Evolutionary conservation across 2,329 filamentous ascomycete genomes (phyloP), one percentile per base, ranked within the genome.

Genomic region (Sclerotinia glacialis): DNA sequence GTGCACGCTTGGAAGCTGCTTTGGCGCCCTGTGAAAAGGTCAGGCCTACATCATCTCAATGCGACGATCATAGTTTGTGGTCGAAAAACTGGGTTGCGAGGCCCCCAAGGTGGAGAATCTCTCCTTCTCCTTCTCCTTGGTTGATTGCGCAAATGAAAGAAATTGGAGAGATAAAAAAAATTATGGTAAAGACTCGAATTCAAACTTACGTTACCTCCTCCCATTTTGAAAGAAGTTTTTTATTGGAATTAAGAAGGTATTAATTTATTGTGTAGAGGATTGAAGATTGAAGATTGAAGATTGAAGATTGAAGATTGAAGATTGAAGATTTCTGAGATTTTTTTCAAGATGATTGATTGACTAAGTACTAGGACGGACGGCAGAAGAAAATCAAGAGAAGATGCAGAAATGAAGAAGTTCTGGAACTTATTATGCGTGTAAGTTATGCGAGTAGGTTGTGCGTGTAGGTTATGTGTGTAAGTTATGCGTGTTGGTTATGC

Each of bases 1-100:
- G 88, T 78, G 90, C 89, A 71, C 89, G 88, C 85, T 90, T 90
- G 79, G 88, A 85, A 77, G 83, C 81, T 77, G 87, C 86, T 78
- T 86, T 89, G 78, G 85, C 85, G 80, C 87, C 87, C 84, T 86
- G 64, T 64, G 21, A 40, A 28, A 34, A 53, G 44, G 46, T 62
- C 28, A 52, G 56, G 47, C 62, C 31, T 54, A 53, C 54, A 65
- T 58, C n/a, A 42, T n/a, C 58, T 52, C 26, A 4, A 49, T 60
- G 55, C 54, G 26, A 49, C 31, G 55, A 61, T 60, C 55, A 64
- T 31, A 54, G 40, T 40, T 47, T 1, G 18, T 54, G 64, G 40
- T 55, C 28, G n/a, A 23, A 60, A 26, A 49, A 40, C 34, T 37
- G 28, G 67, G 52, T 54, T 63, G 42, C 55, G 67, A 47, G 46